A percentile compares a stretch with the other conserved stretches of the same genome.
These are phyloP conservation scores for Prunus mongolica DNA, from an alignment of 306 rosid species.

Conservation along the genomic window DNA sequence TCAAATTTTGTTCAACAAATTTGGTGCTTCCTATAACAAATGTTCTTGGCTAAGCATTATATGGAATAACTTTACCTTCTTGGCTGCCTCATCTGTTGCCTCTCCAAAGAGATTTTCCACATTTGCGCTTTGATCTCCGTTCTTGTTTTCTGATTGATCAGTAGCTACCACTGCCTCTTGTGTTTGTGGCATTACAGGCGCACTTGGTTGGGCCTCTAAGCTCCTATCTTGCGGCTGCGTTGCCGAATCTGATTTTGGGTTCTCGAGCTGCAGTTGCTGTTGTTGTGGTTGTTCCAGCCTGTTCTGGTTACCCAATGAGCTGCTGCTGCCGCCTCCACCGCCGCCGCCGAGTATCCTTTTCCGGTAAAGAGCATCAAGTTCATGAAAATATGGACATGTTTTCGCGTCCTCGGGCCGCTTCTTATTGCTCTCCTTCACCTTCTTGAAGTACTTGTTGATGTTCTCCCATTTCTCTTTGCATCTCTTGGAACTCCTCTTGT, in stretches of 20 bases:
- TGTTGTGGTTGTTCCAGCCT: constrained; percentile 1
- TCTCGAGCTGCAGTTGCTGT: constrained; percentile 4
- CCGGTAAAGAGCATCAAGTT: constrained; percentile 36
- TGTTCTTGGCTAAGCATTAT: not conserved
- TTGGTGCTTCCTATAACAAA: not conserved
- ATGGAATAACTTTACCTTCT: constrained; percentile 36
- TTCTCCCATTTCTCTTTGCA: constrained; percentile 41
- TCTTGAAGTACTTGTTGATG: constrained; percentile 41
- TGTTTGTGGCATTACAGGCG: not conserved
- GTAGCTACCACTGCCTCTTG: not conserved
- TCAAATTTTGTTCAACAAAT: too few species aligned
- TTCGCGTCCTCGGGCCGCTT: constrained; percentile 36
- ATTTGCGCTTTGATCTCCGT: not conserved
- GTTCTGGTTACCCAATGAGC: constrained; percentile 6
- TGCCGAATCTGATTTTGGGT: not conserved
- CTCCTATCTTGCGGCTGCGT: not conserved
- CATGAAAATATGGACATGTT: constrained; percentile 40
- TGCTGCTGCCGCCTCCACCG: constrained; percentile 11
- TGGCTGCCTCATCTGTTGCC: constrained; percentile 25
- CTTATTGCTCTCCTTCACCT: constrained; percentile 39
- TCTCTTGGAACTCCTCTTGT: constrained; percentile 32
- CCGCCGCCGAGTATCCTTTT: constrained; percentile 24
- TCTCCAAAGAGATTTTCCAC: constrained; percentile 22
- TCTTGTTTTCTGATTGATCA: constrained; percentile 8
- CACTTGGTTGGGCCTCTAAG: not conserved